Conservation (phyloP, 1,284 basidiomycete species). For the Ceraceosorus guamensis region DNA sequence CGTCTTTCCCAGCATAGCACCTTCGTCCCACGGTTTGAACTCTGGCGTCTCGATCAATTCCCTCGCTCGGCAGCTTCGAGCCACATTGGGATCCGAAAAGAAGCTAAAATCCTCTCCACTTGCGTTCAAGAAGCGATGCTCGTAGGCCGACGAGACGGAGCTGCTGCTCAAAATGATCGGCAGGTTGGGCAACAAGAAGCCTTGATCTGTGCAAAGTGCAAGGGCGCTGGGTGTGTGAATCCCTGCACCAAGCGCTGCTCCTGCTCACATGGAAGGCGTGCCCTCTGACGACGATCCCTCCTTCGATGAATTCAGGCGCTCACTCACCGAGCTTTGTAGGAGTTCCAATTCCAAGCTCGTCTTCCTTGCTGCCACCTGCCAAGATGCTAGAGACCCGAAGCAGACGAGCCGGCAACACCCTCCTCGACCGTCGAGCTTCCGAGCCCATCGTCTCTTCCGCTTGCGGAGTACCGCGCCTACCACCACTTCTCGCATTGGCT, state of each 20-base stretch:
- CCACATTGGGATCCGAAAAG: constrained; percentile 10
- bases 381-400: constrained; percentile 26
- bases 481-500: too few relatives aligned
- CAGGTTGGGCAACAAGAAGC: neutral
- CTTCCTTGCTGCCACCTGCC: constrained; percentile 28
- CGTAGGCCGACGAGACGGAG: neutral
- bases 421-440: neutral
- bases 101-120: constrained; percentile 3
- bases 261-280: too few relatives aligned
- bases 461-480: too few relatives aligned
- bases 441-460: too few relatives aligned
- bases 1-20: constrained; percentile 33
- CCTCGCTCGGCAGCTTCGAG: constrained; percentile 3
- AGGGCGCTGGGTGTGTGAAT: too few relatives aligned
- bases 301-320: too few relatives aligned
- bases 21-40: constrained; percentile 28
- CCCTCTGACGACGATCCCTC: too few relatives aligned
- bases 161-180: neutral
- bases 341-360: constrained; percentile 23
- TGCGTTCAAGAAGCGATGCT: neutral
- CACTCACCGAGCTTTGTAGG: constrained; percentile 8
- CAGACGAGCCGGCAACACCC: constrained; percentile 25
- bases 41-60: constrained; percentile 34
- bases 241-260: too few relatives aligned
- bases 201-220: too few relatives aligned